Evolutionary conservation across 371 early-diverging fungal species (phyloP), one percentile per base, ranked within the genome.

Genomic region (Mucor indicus): DNA sequence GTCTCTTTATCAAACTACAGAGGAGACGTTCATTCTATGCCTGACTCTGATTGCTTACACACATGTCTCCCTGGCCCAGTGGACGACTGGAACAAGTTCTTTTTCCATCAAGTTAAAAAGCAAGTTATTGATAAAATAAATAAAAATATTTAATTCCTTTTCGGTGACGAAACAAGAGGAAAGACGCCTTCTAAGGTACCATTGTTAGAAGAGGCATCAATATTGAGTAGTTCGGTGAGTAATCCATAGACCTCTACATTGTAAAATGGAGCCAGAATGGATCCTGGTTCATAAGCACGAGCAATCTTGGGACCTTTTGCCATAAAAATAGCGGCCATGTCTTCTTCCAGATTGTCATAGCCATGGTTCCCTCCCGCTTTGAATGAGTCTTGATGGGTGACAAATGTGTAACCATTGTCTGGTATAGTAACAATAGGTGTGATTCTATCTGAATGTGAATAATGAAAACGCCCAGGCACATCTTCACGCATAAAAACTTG

Each of bases 261-360:
- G 35, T 74, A 72, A 37, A 88, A 83, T 1, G 85, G 75, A n/a
- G 69, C 60, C n/a, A 76, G 20, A n/a, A 70, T 37, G 2, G 61
- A 48, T 1, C 69, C 77, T 17, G 32, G 30, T 19, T 35, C 51
- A 29, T 51, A 57, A 2, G 21, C 33, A 8, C 41, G 30, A 10
- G 52, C 29, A 52, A 94, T 84, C 1, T 79, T 75, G 0, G 93
- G 93, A 0, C 95, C 95, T 17, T 62, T 57, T 3, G 92, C 95
- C 51, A 93, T 56, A 57, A 96, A 95, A 19, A 92, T 83, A 11
- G 93, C 92, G 2, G 85, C 80, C 95, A 96, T 96, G 17, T 89
- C 85, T 1, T 68, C 71, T 16, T 78, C 69, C 42, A 77, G 40
- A 58, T 89, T 83, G 58, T 94, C 89, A 64, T 92, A 96, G 2